Percentiles rank a stretch among this genome's conserved stretches.
Conservation (phyloP, 345 rosid genomes). For the Euphorbia pulcherrima region DNA sequence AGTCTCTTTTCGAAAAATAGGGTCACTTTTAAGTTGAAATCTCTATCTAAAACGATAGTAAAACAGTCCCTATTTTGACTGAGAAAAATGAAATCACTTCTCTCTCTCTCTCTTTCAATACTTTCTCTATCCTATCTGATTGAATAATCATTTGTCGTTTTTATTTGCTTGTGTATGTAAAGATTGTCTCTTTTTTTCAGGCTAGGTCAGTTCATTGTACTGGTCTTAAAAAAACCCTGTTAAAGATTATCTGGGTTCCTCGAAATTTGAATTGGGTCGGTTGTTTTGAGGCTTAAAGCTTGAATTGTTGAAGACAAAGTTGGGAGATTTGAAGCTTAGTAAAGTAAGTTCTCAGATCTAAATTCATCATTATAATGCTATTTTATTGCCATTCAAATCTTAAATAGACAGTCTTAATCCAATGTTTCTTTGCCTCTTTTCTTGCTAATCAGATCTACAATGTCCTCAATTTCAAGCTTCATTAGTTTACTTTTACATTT, state of each 20-base stretch:
- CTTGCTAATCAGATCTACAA: conserved; percentile 36
- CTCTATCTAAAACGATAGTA: conserved; percentile 32
- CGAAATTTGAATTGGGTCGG: conserved; percentile 28
- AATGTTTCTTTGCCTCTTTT: conserved; percentile 17
- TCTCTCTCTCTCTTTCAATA: conserved; percentile 25
- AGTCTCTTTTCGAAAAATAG: conserved; percentile 21
- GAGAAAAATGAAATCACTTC: conserved; percentile 14
- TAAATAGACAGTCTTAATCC: conserved; percentile 23
- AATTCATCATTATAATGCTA: conserved; percentile 31
- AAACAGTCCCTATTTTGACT: conserved; percentile 25
- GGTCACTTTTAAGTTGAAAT: conserved; percentile 38
- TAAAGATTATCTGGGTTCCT: conserved; percentile 20
- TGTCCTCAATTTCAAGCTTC: conserved; percentile 22
- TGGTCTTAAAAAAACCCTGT: conserved; percentile 19
- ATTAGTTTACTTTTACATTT: conserved; percentile 3
- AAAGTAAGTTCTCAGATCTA: conserved; percentile 68
- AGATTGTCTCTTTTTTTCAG: conserved; percentile 17
- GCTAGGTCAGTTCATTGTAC: conserved; percentile 25
- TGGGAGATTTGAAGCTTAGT: conserved; percentile 38
- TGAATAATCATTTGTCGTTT: conserved; percentile 24
- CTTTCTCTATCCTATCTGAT: conserved; percentile 22
- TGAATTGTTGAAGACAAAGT: conserved; percentile 27
- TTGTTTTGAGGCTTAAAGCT: conserved; percentile 22
- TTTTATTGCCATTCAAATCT: conserved; percentile 33
- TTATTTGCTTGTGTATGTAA: conserved; percentile 16